Percentiles rank a stretch among this genome's conserved stretches.
phyloP scores from a whole-genome alignment of 2,329 filamentous ascomycete species.

The Fonsecaea pedrosoi region DNA sequence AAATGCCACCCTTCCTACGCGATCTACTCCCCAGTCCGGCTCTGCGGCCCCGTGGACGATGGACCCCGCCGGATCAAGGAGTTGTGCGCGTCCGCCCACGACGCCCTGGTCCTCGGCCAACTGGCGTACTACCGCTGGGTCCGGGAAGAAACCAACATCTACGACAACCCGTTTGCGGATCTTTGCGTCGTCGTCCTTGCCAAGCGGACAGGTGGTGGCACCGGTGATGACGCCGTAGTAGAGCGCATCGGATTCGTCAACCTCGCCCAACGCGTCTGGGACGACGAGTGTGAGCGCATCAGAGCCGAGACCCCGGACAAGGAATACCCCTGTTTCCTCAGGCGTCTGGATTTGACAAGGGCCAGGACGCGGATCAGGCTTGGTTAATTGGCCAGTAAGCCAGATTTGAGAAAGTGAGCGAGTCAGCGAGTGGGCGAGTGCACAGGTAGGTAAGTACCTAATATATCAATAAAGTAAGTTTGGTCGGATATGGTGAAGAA shows the following conservation, averaged over 20 bases:
- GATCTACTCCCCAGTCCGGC: not conserved
- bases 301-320: not conserved
- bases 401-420: no score
- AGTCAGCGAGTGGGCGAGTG: not conserved
- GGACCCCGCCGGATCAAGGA: not conserved
- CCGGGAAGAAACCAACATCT: not conserved
- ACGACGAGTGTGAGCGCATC: constrained; percentile 1
- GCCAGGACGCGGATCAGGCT: not conserved
- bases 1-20: not conserved
- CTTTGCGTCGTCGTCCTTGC: not conserved
- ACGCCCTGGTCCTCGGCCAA: not conserved
- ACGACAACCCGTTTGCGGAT: not conserved
- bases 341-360: not conserved
- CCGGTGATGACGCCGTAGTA: not conserved
- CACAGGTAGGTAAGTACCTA: not conserved
- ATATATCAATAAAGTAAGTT: not conserved
- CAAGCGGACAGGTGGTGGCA: not conserved
- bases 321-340: not conserved
- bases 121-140: constrained; percentile 2
- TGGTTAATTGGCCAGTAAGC: not conserved
- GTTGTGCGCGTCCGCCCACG: not conserved
- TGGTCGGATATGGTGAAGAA: not conserved
- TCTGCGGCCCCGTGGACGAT: not conserved
- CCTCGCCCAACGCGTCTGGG: constrained; percentile 2
- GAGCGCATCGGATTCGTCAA: constrained; percentile 1